These are phyloP conservation scores for Botrytis fabae DNA, from an alignment of 2,329 filamentous ascomycete genomes.

Conservation along the genomic window DNA sequence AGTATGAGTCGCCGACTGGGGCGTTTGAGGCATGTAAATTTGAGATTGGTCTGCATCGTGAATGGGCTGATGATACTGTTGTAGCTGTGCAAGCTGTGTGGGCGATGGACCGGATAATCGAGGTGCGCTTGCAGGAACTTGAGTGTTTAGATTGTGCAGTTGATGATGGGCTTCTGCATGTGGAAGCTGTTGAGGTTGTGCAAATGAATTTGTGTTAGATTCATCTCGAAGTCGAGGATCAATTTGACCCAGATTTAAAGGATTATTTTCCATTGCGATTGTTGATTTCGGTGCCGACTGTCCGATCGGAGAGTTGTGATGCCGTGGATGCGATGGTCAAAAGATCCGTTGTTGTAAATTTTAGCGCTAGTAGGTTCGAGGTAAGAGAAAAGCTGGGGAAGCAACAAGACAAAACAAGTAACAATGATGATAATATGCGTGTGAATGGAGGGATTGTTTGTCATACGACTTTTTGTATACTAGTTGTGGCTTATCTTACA, in stretches of 20 bases:
- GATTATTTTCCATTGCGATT: slow-evolving; percentile 20
- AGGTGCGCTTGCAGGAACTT: slow-evolving; percentile 18
- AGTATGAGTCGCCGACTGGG: slow-evolving; percentile 30
- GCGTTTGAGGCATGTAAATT: slow-evolving; percentile 34
- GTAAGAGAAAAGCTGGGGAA: not conserved
- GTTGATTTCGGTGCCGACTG: slow-evolving; percentile 14
- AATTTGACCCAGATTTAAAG: slow-evolving; percentile 20
- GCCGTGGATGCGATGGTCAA: slow-evolving; percentile 12
- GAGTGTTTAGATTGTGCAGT: slow-evolving; percentile 14
- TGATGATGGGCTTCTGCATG: slow-evolving; percentile 16
- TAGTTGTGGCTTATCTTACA: not conserved
- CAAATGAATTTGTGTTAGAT: slow-evolving; percentile 20
- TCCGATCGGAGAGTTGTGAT: slow-evolving; percentile 22
- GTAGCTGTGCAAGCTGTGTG: slow-evolving; percentile 20
- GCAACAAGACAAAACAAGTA: not conserved
- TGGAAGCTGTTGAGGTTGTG: slow-evolving; percentile 21
- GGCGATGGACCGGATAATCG: slow-evolving; percentile 19
- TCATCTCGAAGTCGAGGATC: slow-evolving; percentile 29
- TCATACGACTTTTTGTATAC: not conserved
- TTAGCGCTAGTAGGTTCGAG: not conserved
- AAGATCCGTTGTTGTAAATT: slow-evolving; percentile 8
- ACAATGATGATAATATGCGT: not conserved
- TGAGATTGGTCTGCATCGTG: slow-evolving; percentile 24
- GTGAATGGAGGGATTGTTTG: not conserved
- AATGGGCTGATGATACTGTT: slow-evolving; percentile 23